Evolutionary conservation across 257 asterid species (phyloP), one percentile per base, ranked within the genome.

Genomic region (Coffea canephora): DNA sequence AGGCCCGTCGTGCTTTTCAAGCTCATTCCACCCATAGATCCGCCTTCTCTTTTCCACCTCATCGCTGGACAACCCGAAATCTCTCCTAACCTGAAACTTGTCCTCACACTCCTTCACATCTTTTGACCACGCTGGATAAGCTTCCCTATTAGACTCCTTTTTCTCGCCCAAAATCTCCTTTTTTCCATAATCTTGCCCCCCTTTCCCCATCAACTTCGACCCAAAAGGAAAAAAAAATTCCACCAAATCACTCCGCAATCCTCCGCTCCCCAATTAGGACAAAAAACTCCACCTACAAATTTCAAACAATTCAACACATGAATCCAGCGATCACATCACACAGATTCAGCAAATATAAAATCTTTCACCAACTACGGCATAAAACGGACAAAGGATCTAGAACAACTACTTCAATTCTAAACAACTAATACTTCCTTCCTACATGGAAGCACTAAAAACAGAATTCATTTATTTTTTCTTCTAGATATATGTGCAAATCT

Each of bases 1-100:
- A 45, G 96, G 95, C 2, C 99, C 98, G 5, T 96, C 98, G n/a
- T 94, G 99, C 74, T 94, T 96, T 84, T 96, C 98, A 87, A 96
- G 86, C 83, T 96, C 99, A 82, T 96, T 96, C 45, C 70, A 81
- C 65, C 99, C 99, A 79, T 94, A 86, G 88, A 87, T 87, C 97
- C 86, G 85, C 89, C 90, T 92, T 91, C 91, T 85, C 77, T 89
- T 89, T 36, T 83, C 92, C 50, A 89, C 96, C 59, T 94, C 98
- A 27, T 83, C 91, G 0, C 31, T 77, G 0, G 91, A 84, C 88
- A 96, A 91, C 1, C 99, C 99, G 34, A 74, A 61, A 7, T 91
- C 93, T 81, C 81, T 84, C 62, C 84, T 79, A 49, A 94, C 97
- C 84, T 85, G 79, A 79, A 79, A 91, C 84, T 89, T 85, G 78